These are phyloP conservation scores for Trichoderma asperelloides DNA, from an alignment of 495 filamentous ascomycete species.

Conservation along the genomic window DNA sequence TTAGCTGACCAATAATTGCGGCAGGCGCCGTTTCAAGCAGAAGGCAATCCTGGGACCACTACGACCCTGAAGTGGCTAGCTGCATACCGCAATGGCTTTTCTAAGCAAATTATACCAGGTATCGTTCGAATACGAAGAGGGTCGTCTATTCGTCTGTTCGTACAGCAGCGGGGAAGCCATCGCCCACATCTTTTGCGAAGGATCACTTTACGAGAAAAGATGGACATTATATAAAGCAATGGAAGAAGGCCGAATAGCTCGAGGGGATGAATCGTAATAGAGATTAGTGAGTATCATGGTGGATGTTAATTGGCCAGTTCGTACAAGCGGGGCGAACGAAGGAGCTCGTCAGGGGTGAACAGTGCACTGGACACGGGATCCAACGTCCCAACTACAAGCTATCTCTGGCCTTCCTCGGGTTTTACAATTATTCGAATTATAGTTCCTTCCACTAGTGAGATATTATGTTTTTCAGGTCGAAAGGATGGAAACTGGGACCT, in stretches of 20 bases:
- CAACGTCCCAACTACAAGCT: not conserved
- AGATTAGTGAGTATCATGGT: conserved; percentile 16
- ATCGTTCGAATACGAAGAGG: not conserved
- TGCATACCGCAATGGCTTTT: not conserved
- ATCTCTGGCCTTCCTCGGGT: not conserved
- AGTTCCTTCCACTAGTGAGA: not conserved
- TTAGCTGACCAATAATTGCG: not conserved
- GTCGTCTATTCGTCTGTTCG: not conserved
- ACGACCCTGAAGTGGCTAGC: not conserved
- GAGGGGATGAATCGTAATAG: not conserved
- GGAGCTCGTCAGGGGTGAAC: not conserved
- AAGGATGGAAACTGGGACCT: not conserved
- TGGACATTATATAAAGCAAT: not conserved
- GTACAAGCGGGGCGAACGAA: conserved; percentile 9
- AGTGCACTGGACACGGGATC: not conserved
- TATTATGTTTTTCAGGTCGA: not conserved
- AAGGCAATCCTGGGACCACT: not conserved
- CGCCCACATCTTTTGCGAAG: not conserved
- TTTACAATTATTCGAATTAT: not conserved
- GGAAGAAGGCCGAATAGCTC: conserved; percentile 10
- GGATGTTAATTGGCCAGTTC: conserved; percentile 11
- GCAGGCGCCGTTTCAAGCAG: not conserved
- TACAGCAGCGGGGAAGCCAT: not conserved
- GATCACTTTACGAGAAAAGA: conserved; percentile 5
- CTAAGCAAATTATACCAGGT: not conserved